phyloP scores from a whole-genome alignment of 1,139 yeast genomes.

The Suhomyces ambrosiae region DNA sequence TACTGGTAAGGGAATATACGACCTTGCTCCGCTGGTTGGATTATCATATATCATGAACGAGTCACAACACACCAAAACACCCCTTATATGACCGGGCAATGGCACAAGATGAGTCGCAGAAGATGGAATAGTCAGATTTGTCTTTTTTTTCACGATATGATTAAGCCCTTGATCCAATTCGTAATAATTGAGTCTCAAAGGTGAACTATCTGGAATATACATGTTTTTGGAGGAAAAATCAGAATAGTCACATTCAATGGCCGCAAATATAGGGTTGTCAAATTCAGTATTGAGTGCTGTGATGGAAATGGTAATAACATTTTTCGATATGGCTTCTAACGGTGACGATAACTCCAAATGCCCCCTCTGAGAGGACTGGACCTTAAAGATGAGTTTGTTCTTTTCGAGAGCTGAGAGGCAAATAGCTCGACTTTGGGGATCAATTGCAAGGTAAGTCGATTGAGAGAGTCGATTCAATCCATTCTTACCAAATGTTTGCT shows the following conservation, averaged over 20 bases:
- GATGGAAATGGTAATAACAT: slow-evolving; percentile 54
- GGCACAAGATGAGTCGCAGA: slow-evolving; percentile 37
- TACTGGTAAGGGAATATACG: slow-evolving; percentile 46
- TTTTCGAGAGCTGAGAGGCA: slow-evolving; percentile 73
- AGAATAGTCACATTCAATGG: slow-evolving; percentile 67
- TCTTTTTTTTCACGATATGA: slow-evolving; percentile 57
- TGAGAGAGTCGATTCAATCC: slow-evolving; percentile 79
- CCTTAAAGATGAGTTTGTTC: slow-evolving; percentile 62
- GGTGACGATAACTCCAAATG: slow-evolving; percentile 66
- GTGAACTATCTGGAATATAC: slow-evolving; percentile 18
- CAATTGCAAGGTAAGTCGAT: slow-evolving; percentile 73
- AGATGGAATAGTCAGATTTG: slow-evolving; percentile 34
- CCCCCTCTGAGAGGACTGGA: slow-evolving; percentile 45
- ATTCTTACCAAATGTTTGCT: slow-evolving; percentile 73
- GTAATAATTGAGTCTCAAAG: slow-evolving; percentile 56
- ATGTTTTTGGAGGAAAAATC: slow-evolving; percentile 19
- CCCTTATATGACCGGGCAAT: slow-evolving; percentile 37
- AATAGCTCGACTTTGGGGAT: slow-evolving; percentile 72
- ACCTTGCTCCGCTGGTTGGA: slow-evolving; percentile 13
- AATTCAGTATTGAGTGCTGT: slow-evolving; percentile 72
- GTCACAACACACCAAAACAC: slow-evolving; percentile 42
- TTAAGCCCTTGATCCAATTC: slow-evolving; percentile 87
- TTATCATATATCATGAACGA: slow-evolving; percentile 32
- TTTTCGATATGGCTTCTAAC: slow-evolving; percentile 61
- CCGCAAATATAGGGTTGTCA: slow-evolving; percentile 82